Base-by-base conservation (phyloP, 768 basidiomycete species). In the Artomyces pyxidatus region DNA sequence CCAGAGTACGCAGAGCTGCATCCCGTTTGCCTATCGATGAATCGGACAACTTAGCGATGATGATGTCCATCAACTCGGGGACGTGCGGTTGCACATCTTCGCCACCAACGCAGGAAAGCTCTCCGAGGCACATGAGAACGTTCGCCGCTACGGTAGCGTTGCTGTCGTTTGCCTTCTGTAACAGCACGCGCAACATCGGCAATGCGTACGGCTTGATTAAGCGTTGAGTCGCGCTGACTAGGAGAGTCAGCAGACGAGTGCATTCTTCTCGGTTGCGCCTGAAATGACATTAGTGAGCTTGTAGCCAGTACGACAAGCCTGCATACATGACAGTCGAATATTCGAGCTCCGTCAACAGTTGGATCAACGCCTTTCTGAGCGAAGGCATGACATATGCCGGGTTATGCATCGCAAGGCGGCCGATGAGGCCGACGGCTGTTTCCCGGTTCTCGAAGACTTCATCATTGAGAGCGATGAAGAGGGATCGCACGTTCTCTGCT, bases 301-400 rank as follows among this genome's bases (percentile, higher is more conserved):
- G 49, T 32, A 45, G 23, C 14, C 11, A 23, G 35, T n/a, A 35
- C 46, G 21, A 1, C 17, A 14, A 41, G 1, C 8, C 17, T 48
- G 81, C 92, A 71, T 68, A 85, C 83, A 72, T 72, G 44, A 92
- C 83, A 2, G 88, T 93, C 3, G 93, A 91, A 61, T 97, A 98
- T 68, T 98, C 94, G 30, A 99, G 70, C 67, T 98, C 96, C 0
- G 96, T 98, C 50, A 99, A 72, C 6, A 99, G 77, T 62, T 98
- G 95, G 48, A 98, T 96, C 50, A 99, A 72, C 1, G 93, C 85
- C 66, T 98, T 98, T 41, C 96, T 79, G 21, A 99, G 72, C 3
- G 91, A 92, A 8, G 96, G 95, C 87, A 99, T 97, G 17, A 99
- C 93, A 70, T 97, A 96, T 14, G 96, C 96, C 0, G 96, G 96